Evolutionary conservation across 257 asterid genomes (phyloP).

Genomic region (Echium plantagineum): DNA sequence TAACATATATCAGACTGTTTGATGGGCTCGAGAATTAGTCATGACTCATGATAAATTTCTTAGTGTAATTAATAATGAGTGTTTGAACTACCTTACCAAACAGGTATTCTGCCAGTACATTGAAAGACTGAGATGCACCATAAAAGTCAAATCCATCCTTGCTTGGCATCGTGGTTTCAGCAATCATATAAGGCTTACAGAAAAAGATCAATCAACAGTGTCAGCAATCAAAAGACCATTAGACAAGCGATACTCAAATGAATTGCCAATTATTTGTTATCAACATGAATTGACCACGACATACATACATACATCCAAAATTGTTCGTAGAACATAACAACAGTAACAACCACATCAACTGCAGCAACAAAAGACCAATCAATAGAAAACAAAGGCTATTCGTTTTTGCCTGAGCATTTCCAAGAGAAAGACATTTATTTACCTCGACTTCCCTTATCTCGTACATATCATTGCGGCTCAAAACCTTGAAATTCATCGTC

Average conservation of each 20-base stretch:
- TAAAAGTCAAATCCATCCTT: slow-evolving; percentile 60
- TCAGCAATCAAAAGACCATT: not conserved
- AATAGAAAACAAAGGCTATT: too few relatives aligned
- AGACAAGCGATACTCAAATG: not conserved
- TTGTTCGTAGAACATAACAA: too few relatives aligned
- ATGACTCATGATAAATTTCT: slow-evolving; percentile 3
- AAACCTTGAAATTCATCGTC: slow-evolving; percentile 64
- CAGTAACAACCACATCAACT: too few relatives aligned
- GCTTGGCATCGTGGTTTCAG: slow-evolving; percentile 90
- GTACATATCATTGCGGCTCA: slow-evolving; percentile 39
- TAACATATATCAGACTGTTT: not conserved
- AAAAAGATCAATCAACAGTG: not conserved
- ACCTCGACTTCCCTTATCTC: slow-evolving; percentile 90
- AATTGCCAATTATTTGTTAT: not conserved
- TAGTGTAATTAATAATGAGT: not conserved
- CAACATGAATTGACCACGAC: not conserved
- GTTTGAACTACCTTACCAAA: slow-evolving; percentile 82
- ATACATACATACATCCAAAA: too few relatives aligned
- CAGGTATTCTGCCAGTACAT: slow-evolving; percentile 71
- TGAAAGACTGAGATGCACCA: slow-evolving; percentile 77
- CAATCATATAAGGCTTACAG: slow-evolving; percentile 53
- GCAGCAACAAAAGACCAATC: not conserved
- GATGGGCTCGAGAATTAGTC: not conserved
- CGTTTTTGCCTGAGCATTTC: not conserved
- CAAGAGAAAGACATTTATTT: not conserved